Conservation (phyloP, 768 basidiomycete genomes). For the Suillus subalutaceus region DNA sequence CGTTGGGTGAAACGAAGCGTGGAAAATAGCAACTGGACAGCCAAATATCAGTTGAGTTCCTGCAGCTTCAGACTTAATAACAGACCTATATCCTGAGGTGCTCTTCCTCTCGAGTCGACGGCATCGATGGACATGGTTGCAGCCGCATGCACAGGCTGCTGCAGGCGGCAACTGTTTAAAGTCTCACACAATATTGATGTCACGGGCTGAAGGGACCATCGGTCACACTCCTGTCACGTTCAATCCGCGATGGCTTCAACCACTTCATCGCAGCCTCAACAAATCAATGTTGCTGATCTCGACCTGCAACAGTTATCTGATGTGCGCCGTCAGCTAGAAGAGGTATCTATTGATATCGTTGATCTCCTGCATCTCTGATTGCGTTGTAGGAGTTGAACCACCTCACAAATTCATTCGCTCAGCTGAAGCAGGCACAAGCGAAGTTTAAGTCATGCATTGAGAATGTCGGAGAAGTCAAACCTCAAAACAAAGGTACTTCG, state of each 20-base stretch:
- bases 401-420: slow-evolving; percentile 87
- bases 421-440: slow-evolving; percentile 89
- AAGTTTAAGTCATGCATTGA: slow-evolving; percentile 90
- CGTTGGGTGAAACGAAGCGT: slow-evolving; percentile 84
- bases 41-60: not conserved
- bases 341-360: slow-evolving; percentile 50
- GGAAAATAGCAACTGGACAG: slow-evolving; percentile 74
- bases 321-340: slow-evolving; percentile 90
- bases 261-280: slow-evolving; percentile 50
- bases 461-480: slow-evolving; percentile 75
- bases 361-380: not conserved
- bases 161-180: slow-evolving; percentile 13
- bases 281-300: slow-evolving; percentile 81
- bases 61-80: not conserved
- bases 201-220: slow-evolving; percentile 21
- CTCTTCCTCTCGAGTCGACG: slow-evolving; percentile 33
- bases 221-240: slow-evolving; percentile 8
- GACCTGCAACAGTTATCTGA: slow-evolving; percentile 86
- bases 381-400: slow-evolving; percentile 82
- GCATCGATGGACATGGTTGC: slow-evolving; percentile 27
- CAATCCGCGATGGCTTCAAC: slow-evolving; percentile 35
- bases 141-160: slow-evolving; percentile 21
- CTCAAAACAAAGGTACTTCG: slow-evolving; percentile 59
- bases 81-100: slow-evolving; percentile 58
- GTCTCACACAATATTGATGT: slow-evolving; percentile 23